phyloP scores from a whole-genome alignment of 1,284 basidiomycete genomes.

The Quambalaria eucalypti region DNA sequence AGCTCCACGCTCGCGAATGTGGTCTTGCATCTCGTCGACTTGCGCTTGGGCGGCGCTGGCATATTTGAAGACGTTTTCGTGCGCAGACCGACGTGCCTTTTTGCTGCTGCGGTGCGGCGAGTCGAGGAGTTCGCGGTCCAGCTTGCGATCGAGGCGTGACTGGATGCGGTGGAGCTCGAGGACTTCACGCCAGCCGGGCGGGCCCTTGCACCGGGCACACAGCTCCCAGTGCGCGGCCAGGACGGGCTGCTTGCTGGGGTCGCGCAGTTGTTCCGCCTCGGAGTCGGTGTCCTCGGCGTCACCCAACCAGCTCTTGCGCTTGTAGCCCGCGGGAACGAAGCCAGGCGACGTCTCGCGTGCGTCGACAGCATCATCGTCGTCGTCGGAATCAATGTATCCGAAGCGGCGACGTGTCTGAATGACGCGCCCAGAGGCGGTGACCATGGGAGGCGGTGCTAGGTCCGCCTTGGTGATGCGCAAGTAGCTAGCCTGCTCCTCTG shows the following conservation, averaged over 20 bases:
- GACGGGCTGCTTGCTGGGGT: constrained; percentile 1
- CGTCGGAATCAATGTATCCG: constrained; percentile 3
- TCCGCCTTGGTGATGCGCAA: not conserved
- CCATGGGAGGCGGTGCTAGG: not conserved
- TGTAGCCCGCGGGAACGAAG: not conserved
- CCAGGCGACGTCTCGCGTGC: not conserved
- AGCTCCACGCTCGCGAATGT: constrained; percentile 20
- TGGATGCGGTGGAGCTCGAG: constrained; percentile 9
- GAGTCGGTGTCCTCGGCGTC: not conserved
- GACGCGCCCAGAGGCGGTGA: not conserved
- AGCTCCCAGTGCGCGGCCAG: constrained; percentile 14
- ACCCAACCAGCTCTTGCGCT: constrained; percentile 5
- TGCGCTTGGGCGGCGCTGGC: constrained; percentile 11
- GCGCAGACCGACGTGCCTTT: constrained; percentile 8
- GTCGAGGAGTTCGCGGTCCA: constrained; percentile 1
- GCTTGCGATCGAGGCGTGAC: constrained; percentile 13
- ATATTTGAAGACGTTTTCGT: constrained; percentile 9
- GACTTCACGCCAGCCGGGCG: constrained; percentile 12
- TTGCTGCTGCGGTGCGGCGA: not conserved
- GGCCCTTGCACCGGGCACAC: constrained; percentile 16
- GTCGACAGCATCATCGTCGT: constrained; percentile 5
- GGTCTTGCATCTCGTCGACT: constrained; percentile 15
- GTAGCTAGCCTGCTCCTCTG: not conserved
- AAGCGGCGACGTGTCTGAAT: not conserved
- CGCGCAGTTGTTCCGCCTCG: constrained; percentile 4